phyloP scores from a whole-genome alignment of 2,329 filamentous ascomycete genomes.

The Fusarium sp. region DNA sequence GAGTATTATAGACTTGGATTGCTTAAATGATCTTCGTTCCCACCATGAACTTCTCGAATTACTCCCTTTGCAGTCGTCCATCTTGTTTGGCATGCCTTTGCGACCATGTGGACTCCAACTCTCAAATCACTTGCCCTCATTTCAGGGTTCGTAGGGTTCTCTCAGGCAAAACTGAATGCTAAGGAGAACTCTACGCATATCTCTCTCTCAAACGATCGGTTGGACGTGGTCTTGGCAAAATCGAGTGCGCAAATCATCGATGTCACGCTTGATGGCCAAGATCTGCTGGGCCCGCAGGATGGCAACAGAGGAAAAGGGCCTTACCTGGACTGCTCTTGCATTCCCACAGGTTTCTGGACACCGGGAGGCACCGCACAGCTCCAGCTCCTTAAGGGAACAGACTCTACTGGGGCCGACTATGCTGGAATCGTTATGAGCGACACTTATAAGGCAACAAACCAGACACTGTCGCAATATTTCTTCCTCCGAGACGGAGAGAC shows the following conservation, averaged over 20 bases:
- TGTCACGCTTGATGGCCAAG: conserved; percentile 44
- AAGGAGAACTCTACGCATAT: conserved; percentile 35
- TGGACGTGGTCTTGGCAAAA: conserved; percentile 19
- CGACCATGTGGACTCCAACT: conserved; percentile 1
- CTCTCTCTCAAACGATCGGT: conserved; percentile 29
- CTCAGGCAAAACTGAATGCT: conserved; percentile 11
- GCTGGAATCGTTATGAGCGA: conserved; percentile 66
- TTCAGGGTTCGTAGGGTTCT: not conserved
- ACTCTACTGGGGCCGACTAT: conserved; percentile 57
- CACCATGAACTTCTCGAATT: not conserved
- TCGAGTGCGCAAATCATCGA: conserved; percentile 34
- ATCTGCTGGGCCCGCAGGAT: conserved; percentile 56
- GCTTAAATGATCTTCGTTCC: not conserved
- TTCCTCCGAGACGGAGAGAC: conserved; percentile 68
- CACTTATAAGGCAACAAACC: conserved; percentile 62
- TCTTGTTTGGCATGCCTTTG: not conserved
- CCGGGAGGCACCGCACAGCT: conserved; percentile 58
- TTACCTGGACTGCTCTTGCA: conserved; percentile 69
- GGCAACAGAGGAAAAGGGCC: conserved; percentile 57
- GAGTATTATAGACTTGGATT: not conserved
- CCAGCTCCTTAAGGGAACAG: conserved; percentile 54
- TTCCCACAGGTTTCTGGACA: conserved; percentile 64
- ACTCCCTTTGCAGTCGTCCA: rapidly evolving
- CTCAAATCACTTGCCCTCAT: conserved; percentile 3
- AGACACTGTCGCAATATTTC: conserved; percentile 68